Evolutionary conservation across 192 early-diverging fungal species (phyloP).

Genomic region (Spizellomyces sp.): DNA sequence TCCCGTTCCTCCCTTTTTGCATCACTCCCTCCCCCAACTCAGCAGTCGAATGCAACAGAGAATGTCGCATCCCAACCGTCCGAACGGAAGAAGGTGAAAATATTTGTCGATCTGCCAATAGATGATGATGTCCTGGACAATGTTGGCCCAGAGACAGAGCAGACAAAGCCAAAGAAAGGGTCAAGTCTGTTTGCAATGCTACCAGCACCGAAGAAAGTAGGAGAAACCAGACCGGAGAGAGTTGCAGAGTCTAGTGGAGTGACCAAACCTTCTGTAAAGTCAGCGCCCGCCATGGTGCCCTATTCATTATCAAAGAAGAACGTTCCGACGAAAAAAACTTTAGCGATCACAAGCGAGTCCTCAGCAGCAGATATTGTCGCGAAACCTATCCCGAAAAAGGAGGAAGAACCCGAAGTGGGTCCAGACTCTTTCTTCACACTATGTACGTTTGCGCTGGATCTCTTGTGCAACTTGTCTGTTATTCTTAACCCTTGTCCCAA

Average conservation of each 20-base stretch:
- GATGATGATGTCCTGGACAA: background rate
- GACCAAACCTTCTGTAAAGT: background rate
- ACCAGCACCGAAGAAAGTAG: conserved; percentile 21
- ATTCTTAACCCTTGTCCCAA: too few species aligned
- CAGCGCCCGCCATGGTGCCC: background rate
- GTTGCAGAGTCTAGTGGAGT: background rate
- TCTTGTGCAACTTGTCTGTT: too few species aligned
- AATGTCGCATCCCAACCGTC: background rate
- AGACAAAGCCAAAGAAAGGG: background rate
- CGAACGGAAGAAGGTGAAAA: conserved; percentile 26
- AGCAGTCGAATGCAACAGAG: background rate
- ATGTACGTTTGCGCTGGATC: too few species aligned
- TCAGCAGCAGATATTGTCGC: background rate
- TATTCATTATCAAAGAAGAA: conserved; percentile 18
- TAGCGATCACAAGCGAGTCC: background rate
- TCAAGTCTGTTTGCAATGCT: conserved; percentile 24
- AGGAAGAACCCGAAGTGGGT: too few species aligned
- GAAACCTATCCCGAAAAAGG: background rate
- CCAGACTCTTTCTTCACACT: background rate
- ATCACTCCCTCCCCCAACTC: conserved; percentile 19
- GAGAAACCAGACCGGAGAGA: background rate
- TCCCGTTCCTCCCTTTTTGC: conserved; percentile 12
- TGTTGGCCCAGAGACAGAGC: background rate
- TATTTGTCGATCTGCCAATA: conserved; percentile 27
- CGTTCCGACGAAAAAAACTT: background rate